Base-by-base conservation (phyloP, 768 basidiomycete species). In the Russula lepida region DNA sequence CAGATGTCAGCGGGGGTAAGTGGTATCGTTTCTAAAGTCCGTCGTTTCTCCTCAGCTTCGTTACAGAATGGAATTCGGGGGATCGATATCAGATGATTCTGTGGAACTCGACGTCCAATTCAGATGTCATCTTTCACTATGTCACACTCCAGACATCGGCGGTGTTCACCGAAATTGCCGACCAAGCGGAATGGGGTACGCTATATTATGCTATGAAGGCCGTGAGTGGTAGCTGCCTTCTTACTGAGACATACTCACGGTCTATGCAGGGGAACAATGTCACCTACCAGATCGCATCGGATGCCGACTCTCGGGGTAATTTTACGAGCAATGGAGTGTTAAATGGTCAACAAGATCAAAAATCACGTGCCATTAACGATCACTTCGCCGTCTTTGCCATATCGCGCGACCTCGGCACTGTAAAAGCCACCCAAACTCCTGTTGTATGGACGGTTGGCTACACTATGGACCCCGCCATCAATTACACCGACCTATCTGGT, bases 1-100 rank as follows among this genome's bases (percentile, higher is more conserved):
- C 74, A 0, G 76, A 77, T 59, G 71, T 77, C 44, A 75, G 71
- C 53, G 74, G 67, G 63, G 75, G 74, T 74, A 43, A 15, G 67
- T 61, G 17, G 0, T 6, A 5, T 49, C 28, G 32, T 52, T 23
- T 39, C 23, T 12, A 49, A n/a, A 52, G 8, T 17, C 39, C 11
- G 6, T 39, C 12, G 21, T 33, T 35, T 27, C 17, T 19, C 37
- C 9, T 2, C 6, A 44, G n/a, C 33, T 50, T 13, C 1, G 9
- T 37, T 32, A 25, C 62, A 50, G 70, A 71, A 37, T 71, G 70
- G 70, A 39, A 65, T 21, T 67, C 68, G 1, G 68, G 64, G 3
- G 49, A 69, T 23, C 59, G 63, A 39, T 30, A 3, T 21, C n/a
- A 56, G 2, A 5, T 2, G 13, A 61, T 66, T 8, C 1, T 5